Evolutionary conservation across 768 basidiomycete species (phyloP).

Genomic region (Terana coerulea): DNA sequence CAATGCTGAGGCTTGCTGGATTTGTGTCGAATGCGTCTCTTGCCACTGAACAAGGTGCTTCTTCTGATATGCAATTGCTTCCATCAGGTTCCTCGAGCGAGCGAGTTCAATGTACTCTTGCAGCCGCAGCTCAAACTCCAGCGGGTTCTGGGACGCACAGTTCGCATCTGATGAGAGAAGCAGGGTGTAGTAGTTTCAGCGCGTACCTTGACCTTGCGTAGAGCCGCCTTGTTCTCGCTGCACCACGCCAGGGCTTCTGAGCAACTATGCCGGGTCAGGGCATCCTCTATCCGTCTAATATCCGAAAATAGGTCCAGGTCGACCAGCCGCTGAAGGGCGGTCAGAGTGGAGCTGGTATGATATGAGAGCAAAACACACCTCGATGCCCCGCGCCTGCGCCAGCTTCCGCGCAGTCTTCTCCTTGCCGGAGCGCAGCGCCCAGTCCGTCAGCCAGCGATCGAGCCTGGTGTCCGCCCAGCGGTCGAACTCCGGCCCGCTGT

Average conservation of each 20-base stretch:
- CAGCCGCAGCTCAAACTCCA: slow-evolving; percentile 93
- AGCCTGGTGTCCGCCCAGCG: slow-evolving; percentile 79
- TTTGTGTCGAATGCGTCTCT: slow-evolving; percentile 73
- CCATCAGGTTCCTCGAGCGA: slow-evolving; percentile 54
- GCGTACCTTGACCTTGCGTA: slow-evolving; percentile 84
- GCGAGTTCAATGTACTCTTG: slow-evolving; percentile 96
- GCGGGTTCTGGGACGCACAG: slow-evolving; percentile 64
- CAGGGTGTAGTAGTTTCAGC: neutral
- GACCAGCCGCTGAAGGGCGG: slow-evolving; percentile 60
- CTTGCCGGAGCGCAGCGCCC: slow-evolving; percentile 79
- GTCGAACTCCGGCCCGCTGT: slow-evolving; percentile 54
- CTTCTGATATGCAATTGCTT: slow-evolving; percentile 81
- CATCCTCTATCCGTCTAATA: slow-evolving; percentile 81
- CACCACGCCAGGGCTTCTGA: slow-evolving; percentile 93
- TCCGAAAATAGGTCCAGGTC: slow-evolving; percentile 92
- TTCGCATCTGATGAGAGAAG: slow-evolving; percentile 10
- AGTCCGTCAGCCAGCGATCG: slow-evolving; percentile 91
- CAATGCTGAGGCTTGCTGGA: slow-evolving; percentile 71
- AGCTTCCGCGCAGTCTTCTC: slow-evolving; percentile 73
- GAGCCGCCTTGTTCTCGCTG: slow-evolving; percentile 88
- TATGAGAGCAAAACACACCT: slow-evolving; percentile 40
- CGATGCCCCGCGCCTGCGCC: slow-evolving; percentile 73
- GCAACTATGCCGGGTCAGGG: slow-evolving; percentile 71
- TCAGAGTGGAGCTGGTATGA: neutral
- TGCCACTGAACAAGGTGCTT: slow-evolving; percentile 83